These are phyloP conservation scores for Colletotrichum magnum DNA, from an alignment of 2,329 filamentous ascomycete species.

Conservation along the genomic window DNA sequence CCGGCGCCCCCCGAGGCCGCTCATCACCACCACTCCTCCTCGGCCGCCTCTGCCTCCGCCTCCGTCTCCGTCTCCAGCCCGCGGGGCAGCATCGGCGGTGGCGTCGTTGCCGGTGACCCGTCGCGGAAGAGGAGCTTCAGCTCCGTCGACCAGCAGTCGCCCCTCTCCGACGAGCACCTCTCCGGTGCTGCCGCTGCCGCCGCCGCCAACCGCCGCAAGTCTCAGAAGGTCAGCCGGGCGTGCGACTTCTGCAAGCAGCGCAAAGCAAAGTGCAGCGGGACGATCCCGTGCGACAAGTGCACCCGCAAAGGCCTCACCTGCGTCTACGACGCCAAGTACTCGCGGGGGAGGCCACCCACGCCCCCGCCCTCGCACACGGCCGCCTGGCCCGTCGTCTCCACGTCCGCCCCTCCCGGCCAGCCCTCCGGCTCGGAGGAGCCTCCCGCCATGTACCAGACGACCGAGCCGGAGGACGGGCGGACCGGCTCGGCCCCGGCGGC, in stretches of 20 bases:
- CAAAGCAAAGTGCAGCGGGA: constrained; percentile 55
- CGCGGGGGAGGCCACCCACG: constrained; percentile 51
- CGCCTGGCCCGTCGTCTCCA: constrained; percentile 15
- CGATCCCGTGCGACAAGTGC: constrained; percentile 51
- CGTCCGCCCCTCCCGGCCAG: constrained; percentile 1
- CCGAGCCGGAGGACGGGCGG: not conserved
- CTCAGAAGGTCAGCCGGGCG: constrained; percentile 53
- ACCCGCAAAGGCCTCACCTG: constrained; percentile 46
- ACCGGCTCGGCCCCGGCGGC: not conserved
- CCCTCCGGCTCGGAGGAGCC: constrained; percentile 24
- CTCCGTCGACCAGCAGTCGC: constrained; percentile 33
- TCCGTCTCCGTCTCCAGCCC: constrained; percentile 18
- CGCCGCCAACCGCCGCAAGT: constrained; percentile 42
- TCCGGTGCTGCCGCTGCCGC: constrained; percentile 2
- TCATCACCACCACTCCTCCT: constrained; percentile 21
- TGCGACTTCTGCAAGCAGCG: constrained; percentile 56
- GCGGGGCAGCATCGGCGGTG: constrained; percentile 1
- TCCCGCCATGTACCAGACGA: constrained; percentile 25
- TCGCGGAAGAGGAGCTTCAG: constrained; percentile 34
- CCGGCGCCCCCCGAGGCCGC: constrained; percentile 12
- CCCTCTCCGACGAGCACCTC: constrained; percentile 30
- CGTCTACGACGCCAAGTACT: constrained; percentile 51
- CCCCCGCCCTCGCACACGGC: constrained; percentile 47
- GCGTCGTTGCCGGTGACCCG: not conserved
- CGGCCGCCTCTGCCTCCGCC: constrained; percentile 19